phyloP scores from a whole-genome alignment of 2,329 filamentous ascomycete species.

The Amauroascus niger region DNA sequence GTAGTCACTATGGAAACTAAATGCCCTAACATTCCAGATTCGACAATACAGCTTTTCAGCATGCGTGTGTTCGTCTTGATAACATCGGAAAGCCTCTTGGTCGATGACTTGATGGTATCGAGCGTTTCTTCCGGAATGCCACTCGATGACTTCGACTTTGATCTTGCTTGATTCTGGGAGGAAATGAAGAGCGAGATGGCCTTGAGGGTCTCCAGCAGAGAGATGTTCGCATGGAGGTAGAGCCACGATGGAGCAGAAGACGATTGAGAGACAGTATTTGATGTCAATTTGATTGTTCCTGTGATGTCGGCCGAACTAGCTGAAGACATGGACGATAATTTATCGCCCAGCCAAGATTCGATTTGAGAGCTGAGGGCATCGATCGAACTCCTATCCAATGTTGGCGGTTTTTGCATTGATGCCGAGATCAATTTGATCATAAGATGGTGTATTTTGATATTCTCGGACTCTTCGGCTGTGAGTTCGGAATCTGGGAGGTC shows the following conservation, averaged over 20 bases:
- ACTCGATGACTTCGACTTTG: conserved; percentile 14
- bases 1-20: conserved; percentile 32
- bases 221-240: conserved; percentile 33
- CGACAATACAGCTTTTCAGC: conserved; percentile 32
- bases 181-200: conserved; percentile 29
- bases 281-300: conserved; percentile 13
- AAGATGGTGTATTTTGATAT: conserved; percentile 26
- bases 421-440: conserved; percentile 27
- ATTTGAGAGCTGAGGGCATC: conserved; percentile 8
- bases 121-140: conserved; percentile 29
- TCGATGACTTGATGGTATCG: conserved; percentile 23
- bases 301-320: neutral
- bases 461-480: conserved; percentile 29
- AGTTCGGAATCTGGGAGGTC: conserved; percentile 25
- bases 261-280: conserved; percentile 18
- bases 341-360: conserved; percentile 15
- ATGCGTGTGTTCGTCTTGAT: conserved; percentile 29
- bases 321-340: conserved; percentile 1
- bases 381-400: neutral
- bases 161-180: conserved; percentile 25
- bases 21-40: conserved; percentile 35
- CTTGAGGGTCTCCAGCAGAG: conserved; percentile 35
- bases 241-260: conserved; percentile 33
- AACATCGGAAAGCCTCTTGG: conserved; percentile 26
- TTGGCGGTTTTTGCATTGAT: neutral